These are phyloP conservation scores for Monilinia aucupariae DNA, from an alignment of 2,329 filamentous ascomycete species.

Conservation along the genomic window DNA sequence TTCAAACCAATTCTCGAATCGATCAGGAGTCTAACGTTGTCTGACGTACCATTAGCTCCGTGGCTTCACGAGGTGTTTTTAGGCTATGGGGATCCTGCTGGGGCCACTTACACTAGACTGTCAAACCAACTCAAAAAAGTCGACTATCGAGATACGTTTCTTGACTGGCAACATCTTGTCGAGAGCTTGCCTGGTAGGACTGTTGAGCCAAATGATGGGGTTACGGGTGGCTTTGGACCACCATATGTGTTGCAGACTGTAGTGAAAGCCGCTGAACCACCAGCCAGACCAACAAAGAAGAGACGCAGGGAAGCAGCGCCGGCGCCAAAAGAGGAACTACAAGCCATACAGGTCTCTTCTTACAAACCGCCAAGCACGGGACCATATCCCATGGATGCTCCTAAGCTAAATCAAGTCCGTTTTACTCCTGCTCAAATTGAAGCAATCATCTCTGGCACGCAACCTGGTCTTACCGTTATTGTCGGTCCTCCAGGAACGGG, in stretches of 20 bases:
- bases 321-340: slow-evolving; percentile 54
- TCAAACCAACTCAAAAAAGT: slow-evolving; percentile 71
- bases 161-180: slow-evolving; percentile 90
- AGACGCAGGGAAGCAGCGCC: slow-evolving; percentile 73
- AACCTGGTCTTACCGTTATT: slow-evolving; percentile 88
- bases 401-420: slow-evolving; percentile 74
- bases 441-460: slow-evolving; percentile 87
- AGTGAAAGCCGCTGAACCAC: slow-evolving; percentile 48
- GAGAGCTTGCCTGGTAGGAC: slow-evolving; percentile 85
- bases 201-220: slow-evolving; percentile 70
- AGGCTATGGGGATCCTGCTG: slow-evolving; percentile 90
- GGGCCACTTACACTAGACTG: slow-evolving; percentile 79
- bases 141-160: slow-evolving; percentile 89
- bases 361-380: slow-evolving; percentile 86
- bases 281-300: slow-evolving; percentile 67
- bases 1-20: slow-evolving; percentile 92
- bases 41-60: slow-evolving; percentile 76
- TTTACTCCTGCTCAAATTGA: slow-evolving; percentile 91
- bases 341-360: slow-evolving; percentile 75
- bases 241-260: slow-evolving; percentile 77
- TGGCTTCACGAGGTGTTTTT: slow-evolving; percentile 97
- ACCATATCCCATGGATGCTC: slow-evolving; percentile 79
- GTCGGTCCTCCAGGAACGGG: slow-evolving; percentile 94
- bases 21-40: slow-evolving; percentile 77
- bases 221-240: slow-evolving; percentile 69